Conservation (phyloP, 2,329 filamentous ascomycete genomes). For the Fusarium tuaranense region DNA sequence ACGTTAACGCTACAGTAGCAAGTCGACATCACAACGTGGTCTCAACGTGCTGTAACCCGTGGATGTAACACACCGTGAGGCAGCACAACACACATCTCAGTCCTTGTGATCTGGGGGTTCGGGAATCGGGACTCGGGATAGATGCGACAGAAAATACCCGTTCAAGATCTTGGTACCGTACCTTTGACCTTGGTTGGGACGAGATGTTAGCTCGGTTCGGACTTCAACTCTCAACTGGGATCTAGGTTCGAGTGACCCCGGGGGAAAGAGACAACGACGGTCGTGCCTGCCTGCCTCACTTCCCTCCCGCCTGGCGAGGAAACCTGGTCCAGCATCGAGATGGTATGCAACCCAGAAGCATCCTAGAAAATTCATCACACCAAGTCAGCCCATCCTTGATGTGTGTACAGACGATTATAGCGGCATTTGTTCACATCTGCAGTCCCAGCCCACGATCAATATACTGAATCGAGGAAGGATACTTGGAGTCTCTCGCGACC, state of each 20-base stretch:
- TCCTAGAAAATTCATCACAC: neutral
- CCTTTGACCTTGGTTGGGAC: conserved; percentile 10
- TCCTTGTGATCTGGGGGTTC: neutral
- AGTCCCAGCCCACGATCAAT: neutral
- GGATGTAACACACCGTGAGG: neutral
- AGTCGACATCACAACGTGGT: conserved; percentile 27
- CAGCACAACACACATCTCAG: neutral
- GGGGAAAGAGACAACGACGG: conserved; percentile 27
- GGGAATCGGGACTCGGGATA: conserved; percentile 1
- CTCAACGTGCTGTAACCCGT: conserved; percentile 17
- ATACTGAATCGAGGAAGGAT: neutral
- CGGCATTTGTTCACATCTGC: neutral
- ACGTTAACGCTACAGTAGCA: neutral
- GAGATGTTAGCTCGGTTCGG: conserved; percentile 21
- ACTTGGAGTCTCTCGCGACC: neutral
- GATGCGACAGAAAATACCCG: conserved; percentile 4
- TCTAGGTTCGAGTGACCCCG: conserved; percentile 19
- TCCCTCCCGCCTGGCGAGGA: neutral
- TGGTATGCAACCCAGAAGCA: neutral
- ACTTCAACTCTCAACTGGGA: conserved; percentile 21
- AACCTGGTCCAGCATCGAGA: neutral
- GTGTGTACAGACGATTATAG: neutral
- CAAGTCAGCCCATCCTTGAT: neutral
- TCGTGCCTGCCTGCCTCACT: conserved; percentile 9
- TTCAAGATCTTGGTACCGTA: conserved; percentile 2